Evolutionary conservation across 306 rosid genomes (phyloP), one percentile per base, ranked within the genome.

Genomic region (Quillaja saponaria): DNA sequence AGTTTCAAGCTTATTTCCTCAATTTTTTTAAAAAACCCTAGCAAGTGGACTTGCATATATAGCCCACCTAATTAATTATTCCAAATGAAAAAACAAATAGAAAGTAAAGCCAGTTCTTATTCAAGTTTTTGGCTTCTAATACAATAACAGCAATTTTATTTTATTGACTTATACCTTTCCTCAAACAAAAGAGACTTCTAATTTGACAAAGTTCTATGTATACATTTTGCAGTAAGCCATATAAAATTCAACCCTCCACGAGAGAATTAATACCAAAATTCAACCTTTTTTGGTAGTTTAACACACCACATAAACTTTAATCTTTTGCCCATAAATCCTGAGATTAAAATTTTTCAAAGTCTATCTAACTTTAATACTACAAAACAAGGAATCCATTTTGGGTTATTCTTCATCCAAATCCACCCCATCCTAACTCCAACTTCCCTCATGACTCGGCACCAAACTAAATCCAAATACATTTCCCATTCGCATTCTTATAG

Each of bases 251-350:
- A 58, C 48, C 41, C 38, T 25, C 11, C 28, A 49, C 38, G 13
- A 40, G 11, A 20, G 41, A 73, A 34, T 12, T 31, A 5, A 67
- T 64, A 31, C 81, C 53, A 61, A 64, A 59, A 58, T 77, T 82
- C 80, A 79, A 79, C 82, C 77, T 56, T 13, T 62, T 71, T 66
- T 62, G 84, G 84, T 84, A 77, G 95, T 82, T 84, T 64, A 87
- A 84, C 72, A 76, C 82, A 74, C 76, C 84, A 55, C 16, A 57
- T 58, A 56, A 9, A 50, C 20, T 49, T 39, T 8, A 25, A 25
- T 25, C n/a, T n/a, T n/a, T n/a, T n/a, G 5, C 63, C 59, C 49
- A 40, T 41, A 14, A 52, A 20, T 38, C 59, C 46, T 37, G 14
- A 14, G 7, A 37, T 47, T 21, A 25, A 25, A 13, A 41, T 1